Evolutionary conservation across 1,284 basidiomycete genomes (phyloP).

Genomic region (Takashimella koratensis): DNA sequence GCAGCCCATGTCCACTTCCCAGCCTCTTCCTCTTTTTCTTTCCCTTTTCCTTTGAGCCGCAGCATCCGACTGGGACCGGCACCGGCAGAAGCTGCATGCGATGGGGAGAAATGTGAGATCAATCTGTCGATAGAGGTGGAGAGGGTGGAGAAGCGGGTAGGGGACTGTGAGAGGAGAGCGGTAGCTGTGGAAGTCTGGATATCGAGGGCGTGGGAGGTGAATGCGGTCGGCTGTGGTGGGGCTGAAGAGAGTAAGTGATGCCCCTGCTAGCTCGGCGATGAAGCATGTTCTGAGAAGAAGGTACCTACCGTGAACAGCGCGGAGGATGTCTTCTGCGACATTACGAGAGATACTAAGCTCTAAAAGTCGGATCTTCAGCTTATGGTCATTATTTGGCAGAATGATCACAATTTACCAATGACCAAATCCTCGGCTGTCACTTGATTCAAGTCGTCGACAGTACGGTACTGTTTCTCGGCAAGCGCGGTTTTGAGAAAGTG

Average conservation of each 20-base stretch:
- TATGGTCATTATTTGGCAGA: too few species aligned
- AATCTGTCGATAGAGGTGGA: slow-evolving; percentile 34
- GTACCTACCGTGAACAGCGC: background rate
- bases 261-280: too few species aligned
- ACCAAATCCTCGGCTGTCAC: slow-evolving; percentile 27
- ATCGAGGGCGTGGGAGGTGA: background rate
- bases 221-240: background rate
- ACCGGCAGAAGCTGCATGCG: too few species aligned
- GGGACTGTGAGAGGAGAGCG: slow-evolving; percentile 18
- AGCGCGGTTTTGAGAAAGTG: slow-evolving; percentile 34
- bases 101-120: slow-evolving; percentile 21
- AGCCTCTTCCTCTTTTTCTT: too few species aligned
- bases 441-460: slow-evolving; percentile 23
- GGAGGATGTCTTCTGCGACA: slow-evolving; percentile 32
- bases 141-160: slow-evolving; percentile 32
- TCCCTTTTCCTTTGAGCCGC: slow-evolving; percentile 10
- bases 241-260: too few species aligned
- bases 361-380: slow-evolving; percentile 4
- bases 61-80: background rate
- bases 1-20: too few species aligned
- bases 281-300: too few species aligned
- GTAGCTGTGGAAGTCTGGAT: slow-evolving; percentile 24
- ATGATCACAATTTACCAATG: slow-evolving; percentile 23
- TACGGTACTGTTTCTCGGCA: slow-evolving; percentile 36
- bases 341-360: slow-evolving; percentile 30